Percentiles rank a stretch among this genome's conserved stretches.
Evolutionary conservation across 2,329 filamentous ascomycete species (phyloP).

Genomic region (Aspergillus sojae): DNA sequence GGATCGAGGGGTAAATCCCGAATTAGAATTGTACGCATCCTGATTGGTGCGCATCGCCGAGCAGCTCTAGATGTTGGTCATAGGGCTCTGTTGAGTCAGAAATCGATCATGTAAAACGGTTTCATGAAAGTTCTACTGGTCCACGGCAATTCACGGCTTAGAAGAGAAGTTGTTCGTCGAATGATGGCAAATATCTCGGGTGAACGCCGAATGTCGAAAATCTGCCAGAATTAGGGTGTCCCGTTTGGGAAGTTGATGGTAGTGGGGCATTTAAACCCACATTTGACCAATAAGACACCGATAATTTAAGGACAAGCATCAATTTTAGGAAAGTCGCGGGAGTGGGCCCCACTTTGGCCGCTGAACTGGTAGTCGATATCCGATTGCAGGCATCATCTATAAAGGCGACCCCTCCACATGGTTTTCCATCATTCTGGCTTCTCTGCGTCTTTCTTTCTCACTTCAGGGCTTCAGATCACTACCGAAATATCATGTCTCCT

Average conservation of each 20-base stretch:
- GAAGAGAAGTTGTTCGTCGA: neutral
- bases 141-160: neutral
- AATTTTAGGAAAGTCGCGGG: too few species aligned
- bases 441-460: neutral
- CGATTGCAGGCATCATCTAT: neutral
- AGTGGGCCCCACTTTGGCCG: too few species aligned
- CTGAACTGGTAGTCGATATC: neutral
- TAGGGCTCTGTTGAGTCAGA: neutral
- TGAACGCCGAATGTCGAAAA: neutral
- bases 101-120: neutral
- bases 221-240: constrained; percentile 10
- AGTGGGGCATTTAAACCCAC: constrained; percentile 20
- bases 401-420: neutral
- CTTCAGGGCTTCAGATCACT: neutral
- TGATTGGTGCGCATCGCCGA: constrained; percentile 16
- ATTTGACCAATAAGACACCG: neutral
- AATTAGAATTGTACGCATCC: neutral
- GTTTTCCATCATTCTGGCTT: neutral
- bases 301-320: too few species aligned
- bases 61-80: neutral
- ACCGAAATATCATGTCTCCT: constrained; percentile 21
- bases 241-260: constrained; percentile 28
- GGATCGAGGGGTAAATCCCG: neutral
- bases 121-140: neutral
- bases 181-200: neutral